These are phyloP conservation scores for Neurospora sp. DNA, from an alignment of 495 filamentous ascomycete genomes.

Conservation along the genomic window DNA sequence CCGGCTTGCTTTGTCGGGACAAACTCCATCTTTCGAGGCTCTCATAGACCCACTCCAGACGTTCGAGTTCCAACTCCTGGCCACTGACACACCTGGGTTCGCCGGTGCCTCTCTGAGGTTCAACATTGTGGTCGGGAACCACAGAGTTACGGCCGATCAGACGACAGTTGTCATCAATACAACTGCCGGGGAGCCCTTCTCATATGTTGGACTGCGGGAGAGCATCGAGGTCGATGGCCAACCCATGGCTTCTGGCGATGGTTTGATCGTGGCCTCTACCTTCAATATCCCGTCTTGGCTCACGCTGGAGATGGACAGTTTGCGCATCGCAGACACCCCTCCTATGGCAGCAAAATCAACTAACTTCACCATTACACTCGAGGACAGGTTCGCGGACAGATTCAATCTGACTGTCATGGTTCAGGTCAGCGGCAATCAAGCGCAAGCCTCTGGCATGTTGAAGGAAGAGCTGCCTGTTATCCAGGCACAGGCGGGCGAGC, in stretches of 20 bases:
- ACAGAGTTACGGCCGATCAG: constrained; percentile 53
- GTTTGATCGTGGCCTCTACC: constrained; percentile 34
- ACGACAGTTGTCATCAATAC: constrained; percentile 49
- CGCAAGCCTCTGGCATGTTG: constrained; percentile 22
- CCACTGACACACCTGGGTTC: constrained; percentile 73
- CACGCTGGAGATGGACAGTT: constrained; percentile 49
- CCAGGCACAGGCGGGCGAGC: constrained; percentile 50
- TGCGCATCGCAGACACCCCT: constrained; percentile 55
- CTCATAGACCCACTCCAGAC: constrained; percentile 56
- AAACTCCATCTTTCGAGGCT: constrained; percentile 51
- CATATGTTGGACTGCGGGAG: constrained; percentile 42
- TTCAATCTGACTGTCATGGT: constrained; percentile 56
- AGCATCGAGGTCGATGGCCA: constrained; percentile 54
- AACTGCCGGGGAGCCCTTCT: constrained; percentile 43
- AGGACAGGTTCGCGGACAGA: constrained; percentile 52
- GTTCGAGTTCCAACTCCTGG: constrained; percentile 65
- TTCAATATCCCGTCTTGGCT: constrained; percentile 58
- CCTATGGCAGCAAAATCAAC: constrained; percentile 43
- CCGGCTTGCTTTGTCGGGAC: constrained; percentile 62
- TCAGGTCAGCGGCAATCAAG: constrained; percentile 22
- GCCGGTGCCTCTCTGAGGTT: constrained; percentile 56
- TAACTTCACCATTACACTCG: constrained; percentile 56
- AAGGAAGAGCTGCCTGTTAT: constrained; percentile 27
- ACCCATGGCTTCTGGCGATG: constrained; percentile 31
- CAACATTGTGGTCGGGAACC: constrained; percentile 57